A percentile compares a stretch with the other conserved stretches of the same genome.
Conservation (phyloP, 371 early-diverging fungal species). For the Parasitella parasitica region DNA sequence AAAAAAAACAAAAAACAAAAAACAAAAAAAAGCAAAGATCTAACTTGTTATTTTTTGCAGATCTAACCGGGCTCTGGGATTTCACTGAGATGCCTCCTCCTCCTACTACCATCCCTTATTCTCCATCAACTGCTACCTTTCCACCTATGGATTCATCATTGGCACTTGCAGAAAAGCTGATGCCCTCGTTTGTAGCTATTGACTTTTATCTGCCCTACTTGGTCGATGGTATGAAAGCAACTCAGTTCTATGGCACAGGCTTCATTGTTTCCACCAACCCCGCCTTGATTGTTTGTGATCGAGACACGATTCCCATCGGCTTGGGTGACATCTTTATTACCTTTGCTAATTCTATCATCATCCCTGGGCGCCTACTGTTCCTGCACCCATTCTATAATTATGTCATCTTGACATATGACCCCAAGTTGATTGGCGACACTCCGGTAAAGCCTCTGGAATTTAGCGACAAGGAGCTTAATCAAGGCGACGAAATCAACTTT, state of each 20-base stretch:
- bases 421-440: constrained; percentile 67
- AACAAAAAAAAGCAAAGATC: no score
- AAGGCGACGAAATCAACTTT: constrained; percentile 61
- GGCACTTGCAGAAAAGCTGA: constrained; percentile 60
- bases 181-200: constrained; percentile 74
- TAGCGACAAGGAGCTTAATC: constrained; percentile 56
- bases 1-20: no score
- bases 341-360: constrained; percentile 74
- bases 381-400: constrained; percentile 86
- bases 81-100: constrained; percentile 71
- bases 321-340: constrained; percentile 77
- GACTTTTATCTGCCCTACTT: constrained; percentile 74
- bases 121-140: constrained; percentile 63
- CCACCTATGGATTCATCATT: constrained; percentile 60
- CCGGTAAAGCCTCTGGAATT: constrained; percentile 64
- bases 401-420: constrained; percentile 76
- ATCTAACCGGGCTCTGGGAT: constrained; percentile 79
- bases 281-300: constrained; percentile 77
- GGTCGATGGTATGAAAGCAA: constrained; percentile 67
- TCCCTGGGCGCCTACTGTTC: constrained; percentile 71
- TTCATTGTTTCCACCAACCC: constrained; percentile 71
- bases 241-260: constrained; percentile 74
- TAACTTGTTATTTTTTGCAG: neutral
- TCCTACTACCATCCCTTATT: constrained; percentile 41
- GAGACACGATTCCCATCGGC: constrained; percentile 77